Base-by-base conservation (phyloP, 2,329 filamentous ascomycete species). In the Pleurostoma richardsiae region DNA sequence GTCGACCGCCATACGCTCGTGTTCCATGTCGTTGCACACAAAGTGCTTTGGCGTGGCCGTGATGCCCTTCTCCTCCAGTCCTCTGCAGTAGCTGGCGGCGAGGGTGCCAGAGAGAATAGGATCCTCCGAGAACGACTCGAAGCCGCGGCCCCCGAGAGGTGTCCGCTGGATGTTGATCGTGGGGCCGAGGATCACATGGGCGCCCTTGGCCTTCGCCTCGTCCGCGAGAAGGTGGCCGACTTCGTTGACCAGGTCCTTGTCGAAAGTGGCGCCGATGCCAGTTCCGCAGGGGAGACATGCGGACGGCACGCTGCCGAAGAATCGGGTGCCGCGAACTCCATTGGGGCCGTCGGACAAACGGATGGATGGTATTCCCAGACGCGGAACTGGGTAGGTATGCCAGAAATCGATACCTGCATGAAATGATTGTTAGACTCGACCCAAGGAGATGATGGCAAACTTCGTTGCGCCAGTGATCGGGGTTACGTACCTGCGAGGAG, bases 101-200 rank as follows among this genome's bases (percentile, higher is more conserved):
- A 73, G 60, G 27, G 68, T 63, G 6, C 73, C 73, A 2, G 71
- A 61, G 3, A 76, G 60, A 31, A 71, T 62, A 5, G 72, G 73
- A 47, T 76, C 73, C 51, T 76, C 70, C 29, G 66, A 69, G 46
- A 73, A 71, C 41, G 64, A 69, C 51, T 76, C 73, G 49, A 75
- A 76, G 39, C 70, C 70, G 30, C 73, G 67, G 4, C 73, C 73
- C 5, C 72, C 72, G 0, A 76, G 62, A 0, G 72, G 73, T 10
- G 68, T 69, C 4, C 72, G 66, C 39, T 74, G 71, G 36, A 74
- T 73, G 53, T 68, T 75, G 36, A 76, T 69, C 0, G 74, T 78
- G 1, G 87, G 87, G 3, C 85, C 87, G 7, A 91, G 72, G 54
- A 86, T 79, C 11, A 88, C 77, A 55, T 89, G 83, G 6, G 85